Evolutionary conservation across 2,329 filamentous ascomycete species (phyloP), one percentile per base, ranked within the genome.

Genomic region (Botrytis tulipae): DNA sequence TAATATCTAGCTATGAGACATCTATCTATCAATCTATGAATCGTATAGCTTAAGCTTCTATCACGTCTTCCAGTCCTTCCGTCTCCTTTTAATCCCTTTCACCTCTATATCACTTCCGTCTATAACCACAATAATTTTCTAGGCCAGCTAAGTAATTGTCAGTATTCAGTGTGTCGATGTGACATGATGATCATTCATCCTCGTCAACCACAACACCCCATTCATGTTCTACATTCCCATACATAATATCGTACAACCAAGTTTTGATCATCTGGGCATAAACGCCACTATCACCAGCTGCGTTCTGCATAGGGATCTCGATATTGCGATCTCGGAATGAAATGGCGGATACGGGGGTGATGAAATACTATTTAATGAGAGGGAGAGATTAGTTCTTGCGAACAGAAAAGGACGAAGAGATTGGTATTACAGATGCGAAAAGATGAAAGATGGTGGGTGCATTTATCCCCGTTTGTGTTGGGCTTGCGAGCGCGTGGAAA

Each of bases 231-330:
- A 87, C 88, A 73, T 87, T 87, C 37, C 92, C 92, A 81, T 91
- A 94, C 89, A 92, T 93, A 82, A 94, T 93, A 77, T 91, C 89
- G 77, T 86, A 84, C 76, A 94, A 83, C 87, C 88, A 91, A 59
- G 83, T 83, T 86, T 92, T 93, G 80, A 94, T 82, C 81, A 85
- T 84, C 77, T 82, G 79, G 37, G 90, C 89, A 80, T 89, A 86
- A 63, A 84, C 79, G 60, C 88, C 90, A 70, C 83, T 84, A 63
- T 84, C 80, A 60, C 85, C 86, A 75, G 86, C 82, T 72, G n/a
- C n/a, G 51, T 57, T 57, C 29, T 84, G 88, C 84, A 91, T 88
- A 70, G 89, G 86, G 73, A 93, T 87, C 74, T 85, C 81, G 74
- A 93, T 84, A 75, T 92, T 88, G 74, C 87, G 82, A 68, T 88